Evolutionary conservation across 2,329 filamentous ascomycete genomes (phyloP), one percentile per base, ranked within the genome.

Genomic region (Phoma sp.): DNA sequence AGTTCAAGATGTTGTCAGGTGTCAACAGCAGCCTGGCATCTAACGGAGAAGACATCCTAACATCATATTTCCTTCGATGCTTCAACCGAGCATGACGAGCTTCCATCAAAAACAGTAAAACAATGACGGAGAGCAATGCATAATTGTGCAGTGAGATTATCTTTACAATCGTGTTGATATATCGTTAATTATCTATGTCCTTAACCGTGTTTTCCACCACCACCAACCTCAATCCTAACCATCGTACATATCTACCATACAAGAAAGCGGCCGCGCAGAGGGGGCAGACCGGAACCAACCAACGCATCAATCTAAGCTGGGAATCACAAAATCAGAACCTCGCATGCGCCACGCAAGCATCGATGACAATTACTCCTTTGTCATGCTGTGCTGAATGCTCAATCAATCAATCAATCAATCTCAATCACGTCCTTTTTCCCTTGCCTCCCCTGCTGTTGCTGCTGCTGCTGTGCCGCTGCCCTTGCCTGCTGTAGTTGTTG

Each of bases 351-450:
- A 7, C 28, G 26, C 28, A 47, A 21, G 20, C 6, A 6, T 9
- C 12, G 2, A 11, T 17, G 23, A n/a, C n/a, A n/a, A n/a, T n/a
- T n/a, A n/a, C n/a, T n/a, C n/a, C n/a, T n/a, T n/a, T n/a, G n/a
- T n/a, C 7, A 21, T 42, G 39, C 39, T 32, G 29, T 39, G 37
- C 37, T 39, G 26, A 21, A 42, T 25, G 7, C 3, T 11, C 10
- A 11, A 17, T 28, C 28, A 17, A n/a, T 34, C 7, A 17, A n/a
- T 56, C 56, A 68, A 38, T 68, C 66, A 39, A 68, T 64, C 39
- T 65, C 62, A 42, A 69, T 69, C 21, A 67, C 47, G 15, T 69
- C 59, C 21, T 56, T 43, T 34, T 53, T 29, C 46, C 17, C 39
- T 53, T 47, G 17, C 20, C 55, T 12, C 39, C 29, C 29, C 15